A percentile compares a stretch with the other conserved stretches of the same genome.
These are phyloP conservation scores for Symbiotaphrina buchneri DNA, from an alignment of 495 filamentous ascomycete species.

Conservation along the genomic window DNA sequence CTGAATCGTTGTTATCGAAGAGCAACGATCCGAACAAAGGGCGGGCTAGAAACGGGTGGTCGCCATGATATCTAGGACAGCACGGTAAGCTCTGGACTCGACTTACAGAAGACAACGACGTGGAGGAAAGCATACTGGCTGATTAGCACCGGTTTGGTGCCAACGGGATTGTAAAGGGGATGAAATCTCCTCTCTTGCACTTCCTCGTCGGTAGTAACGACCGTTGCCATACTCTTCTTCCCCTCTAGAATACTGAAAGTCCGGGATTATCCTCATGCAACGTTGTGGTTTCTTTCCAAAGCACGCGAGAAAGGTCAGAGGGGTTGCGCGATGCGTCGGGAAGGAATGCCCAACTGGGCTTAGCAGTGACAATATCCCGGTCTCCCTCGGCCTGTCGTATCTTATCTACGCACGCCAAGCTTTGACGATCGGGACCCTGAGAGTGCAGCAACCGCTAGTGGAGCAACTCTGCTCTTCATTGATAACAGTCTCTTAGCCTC, in stretches of 20 bases:
- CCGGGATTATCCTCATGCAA: not conserved
- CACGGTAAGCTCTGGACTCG: too few species aligned
- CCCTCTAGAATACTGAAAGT: not conserved
- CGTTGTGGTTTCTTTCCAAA: not conserved
- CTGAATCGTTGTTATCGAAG: slow-evolving; percentile 72
- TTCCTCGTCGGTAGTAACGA: not conserved
- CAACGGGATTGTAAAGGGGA: slow-evolving; percentile 13
- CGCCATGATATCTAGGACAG: slow-evolving; percentile 8
- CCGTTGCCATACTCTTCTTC: not conserved
- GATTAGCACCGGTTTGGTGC: not conserved
- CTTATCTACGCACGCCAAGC: too few species aligned
- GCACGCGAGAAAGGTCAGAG: not conserved
- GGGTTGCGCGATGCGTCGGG: not conserved
- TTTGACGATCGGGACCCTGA: too few species aligned
- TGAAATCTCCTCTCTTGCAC: too few species aligned
- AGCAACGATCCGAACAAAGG: slow-evolving; percentile 60
- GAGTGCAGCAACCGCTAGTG: too few species aligned
- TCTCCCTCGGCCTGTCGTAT: too few species aligned
- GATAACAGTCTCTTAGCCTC: too few species aligned
- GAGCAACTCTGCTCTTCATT: too few species aligned
- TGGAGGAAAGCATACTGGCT: not conserved
- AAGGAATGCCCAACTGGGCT: too few species aligned
- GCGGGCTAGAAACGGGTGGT: slow-evolving; percentile 34
- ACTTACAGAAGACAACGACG: too few species aligned
- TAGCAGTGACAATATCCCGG: too few species aligned